phyloP scores from a whole-genome alignment of 306 rosid species.

The Vigna mungo region DNA sequence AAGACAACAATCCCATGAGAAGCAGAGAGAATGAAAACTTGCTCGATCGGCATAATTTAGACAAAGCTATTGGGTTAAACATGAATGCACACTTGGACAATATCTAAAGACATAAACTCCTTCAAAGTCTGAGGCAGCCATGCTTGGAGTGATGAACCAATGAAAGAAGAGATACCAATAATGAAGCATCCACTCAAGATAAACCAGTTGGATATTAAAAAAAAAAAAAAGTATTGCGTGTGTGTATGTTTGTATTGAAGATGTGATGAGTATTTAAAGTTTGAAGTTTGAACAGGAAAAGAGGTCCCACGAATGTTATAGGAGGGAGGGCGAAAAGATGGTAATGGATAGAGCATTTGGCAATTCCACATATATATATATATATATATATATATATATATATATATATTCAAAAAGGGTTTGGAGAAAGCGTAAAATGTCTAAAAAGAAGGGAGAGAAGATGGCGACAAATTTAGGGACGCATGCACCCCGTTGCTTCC shows the following conservation, averaged over 20 bases:
- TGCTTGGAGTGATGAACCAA: not conserved
- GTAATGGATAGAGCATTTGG: conserved; percentile 19
- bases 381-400: conserved; percentile 8
- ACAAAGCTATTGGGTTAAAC: not conserved
- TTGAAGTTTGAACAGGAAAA: conserved; percentile 5
- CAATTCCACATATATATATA: not conserved
- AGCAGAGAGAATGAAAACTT: not conserved
- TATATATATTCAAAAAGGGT: conserved; percentile 35
- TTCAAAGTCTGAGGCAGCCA: not conserved
- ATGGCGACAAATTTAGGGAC: conserved; percentile 39
- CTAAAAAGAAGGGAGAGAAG: conserved; percentile 38
- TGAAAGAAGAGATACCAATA: not conserved
- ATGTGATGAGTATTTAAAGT: not conserved
- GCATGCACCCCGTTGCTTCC: conserved; percentile 44
- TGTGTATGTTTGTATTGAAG: not conserved
- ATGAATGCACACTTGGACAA: not conserved
- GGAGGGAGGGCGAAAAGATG: conserved; percentile 5
- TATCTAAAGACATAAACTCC: not conserved
- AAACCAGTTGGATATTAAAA: not conserved
- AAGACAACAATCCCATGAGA: not conserved
- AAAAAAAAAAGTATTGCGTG: too few relatives aligned
- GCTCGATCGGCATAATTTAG: not conserved
- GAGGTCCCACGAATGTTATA: conserved; percentile 41
- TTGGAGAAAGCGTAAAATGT: conserved; percentile 37
- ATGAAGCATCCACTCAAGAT: not conserved